Evolutionary conservation across 1,139 yeast genomes (phyloP).

Genomic region (Hansenula anomala): DNA sequence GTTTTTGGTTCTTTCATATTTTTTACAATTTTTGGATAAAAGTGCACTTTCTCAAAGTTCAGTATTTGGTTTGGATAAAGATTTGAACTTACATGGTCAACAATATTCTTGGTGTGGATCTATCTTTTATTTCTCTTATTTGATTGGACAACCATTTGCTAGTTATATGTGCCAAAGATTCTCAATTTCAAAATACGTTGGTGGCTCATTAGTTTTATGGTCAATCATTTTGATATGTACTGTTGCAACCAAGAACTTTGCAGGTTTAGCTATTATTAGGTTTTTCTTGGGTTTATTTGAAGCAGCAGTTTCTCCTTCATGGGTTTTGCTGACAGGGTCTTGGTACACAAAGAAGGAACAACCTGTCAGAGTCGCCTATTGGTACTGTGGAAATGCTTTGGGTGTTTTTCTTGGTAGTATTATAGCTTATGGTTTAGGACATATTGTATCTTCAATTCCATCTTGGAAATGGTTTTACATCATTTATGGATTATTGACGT

Average conservation of each 20-base stretch:
- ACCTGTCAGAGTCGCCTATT: slow-evolving; percentile 46
- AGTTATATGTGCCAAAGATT: slow-evolving; percentile 43
- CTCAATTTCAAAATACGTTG: slow-evolving; percentile 36
- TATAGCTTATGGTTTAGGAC: slow-evolving; percentile 44
- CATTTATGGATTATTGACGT: slow-evolving; percentile 38
- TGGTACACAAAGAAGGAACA: slow-evolving; percentile 48
- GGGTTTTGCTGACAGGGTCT: slow-evolving; percentile 52
- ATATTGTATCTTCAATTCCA: slow-evolving; percentile 15
- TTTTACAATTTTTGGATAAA: too few relatives aligned
- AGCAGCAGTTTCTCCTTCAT: slow-evolving; percentile 52
- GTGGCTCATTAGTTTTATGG: slow-evolving; percentile 40
- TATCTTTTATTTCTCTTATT: slow-evolving; percentile 45
- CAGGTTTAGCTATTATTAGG: slow-evolving; percentile 44
- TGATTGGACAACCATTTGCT: slow-evolving; percentile 41
- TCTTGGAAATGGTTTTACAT: slow-evolving; percentile 40
- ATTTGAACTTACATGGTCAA: slow-evolving; percentile 26
- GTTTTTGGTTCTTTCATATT: too few relatives aligned
- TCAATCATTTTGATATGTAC: slow-evolving; percentile 40
- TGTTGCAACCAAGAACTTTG: slow-evolving; percentile 37
- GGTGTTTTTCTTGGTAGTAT: slow-evolving; percentile 51
- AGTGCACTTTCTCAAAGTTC: too few relatives aligned
- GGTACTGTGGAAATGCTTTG: slow-evolving; percentile 45
- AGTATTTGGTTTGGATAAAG: too few relatives aligned
- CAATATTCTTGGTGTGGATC: slow-evolving; percentile 42
- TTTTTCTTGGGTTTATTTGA: slow-evolving; percentile 54